A percentile compares a stretch with the other conserved stretches of the same genome.
These are phyloP conservation scores for Halenospora varia DNA, from an alignment of 495 filamentous ascomycete genomes.

Conservation along the genomic window DNA sequence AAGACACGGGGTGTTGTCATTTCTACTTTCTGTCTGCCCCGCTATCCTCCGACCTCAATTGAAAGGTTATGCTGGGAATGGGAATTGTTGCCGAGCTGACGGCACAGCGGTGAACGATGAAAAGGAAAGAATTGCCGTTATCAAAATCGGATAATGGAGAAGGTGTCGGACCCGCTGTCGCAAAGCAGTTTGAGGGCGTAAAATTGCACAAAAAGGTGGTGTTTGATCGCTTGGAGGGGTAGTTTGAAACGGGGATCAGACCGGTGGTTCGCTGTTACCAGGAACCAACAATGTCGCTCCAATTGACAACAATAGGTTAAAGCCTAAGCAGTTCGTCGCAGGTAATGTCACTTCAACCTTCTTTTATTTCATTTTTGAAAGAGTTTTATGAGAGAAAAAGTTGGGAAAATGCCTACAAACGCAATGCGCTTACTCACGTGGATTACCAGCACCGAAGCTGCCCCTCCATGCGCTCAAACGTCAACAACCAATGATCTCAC, in stretches of 20 bases:
- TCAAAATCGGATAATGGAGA: not conserved
- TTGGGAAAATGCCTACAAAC: not conserved
- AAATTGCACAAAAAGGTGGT: not conserved
- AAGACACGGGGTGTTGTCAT: conserved; percentile 71
- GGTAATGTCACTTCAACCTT: too few relatives aligned
- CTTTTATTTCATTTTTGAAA: not conserved
- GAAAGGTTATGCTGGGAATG: too few relatives aligned
- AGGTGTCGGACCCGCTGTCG: not conserved
- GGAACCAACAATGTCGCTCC: too few relatives aligned
- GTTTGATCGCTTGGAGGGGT: not conserved
- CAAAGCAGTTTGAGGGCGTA: not conserved
- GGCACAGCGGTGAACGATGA: too few relatives aligned
- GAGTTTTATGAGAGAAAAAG: not conserved
- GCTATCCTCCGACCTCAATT: too few relatives aligned
- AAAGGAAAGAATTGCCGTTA: not conserved
- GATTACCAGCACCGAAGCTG: not conserved
- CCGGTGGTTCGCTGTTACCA: too few relatives aligned
- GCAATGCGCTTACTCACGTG: not conserved
- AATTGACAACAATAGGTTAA: too few relatives aligned
- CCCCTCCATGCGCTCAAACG: not conserved
- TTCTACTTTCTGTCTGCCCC: not conserved
- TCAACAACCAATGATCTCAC: not conserved
- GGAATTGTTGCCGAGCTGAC: too few relatives aligned
- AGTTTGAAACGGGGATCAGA: not conserved
- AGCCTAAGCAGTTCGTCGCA: too few relatives aligned